Conservation (phyloP, 2,329 filamentous ascomycete genomes). For the Ascochyta viciae-villosae region DNA sequence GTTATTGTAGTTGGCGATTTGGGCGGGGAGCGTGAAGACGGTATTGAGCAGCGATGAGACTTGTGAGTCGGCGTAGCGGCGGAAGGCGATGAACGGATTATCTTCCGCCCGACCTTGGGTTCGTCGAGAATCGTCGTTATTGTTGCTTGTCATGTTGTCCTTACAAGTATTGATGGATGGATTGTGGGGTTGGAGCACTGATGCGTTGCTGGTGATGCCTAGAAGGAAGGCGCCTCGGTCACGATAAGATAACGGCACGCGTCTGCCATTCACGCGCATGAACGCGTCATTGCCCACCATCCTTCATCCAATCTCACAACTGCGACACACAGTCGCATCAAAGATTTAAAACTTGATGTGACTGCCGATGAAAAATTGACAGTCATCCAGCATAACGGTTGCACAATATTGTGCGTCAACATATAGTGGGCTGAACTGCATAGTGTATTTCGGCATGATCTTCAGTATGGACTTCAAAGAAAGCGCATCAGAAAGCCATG, state of each 20-base stretch:
- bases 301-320: neutral
- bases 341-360: neutral
- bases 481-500: neutral
- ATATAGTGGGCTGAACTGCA: neutral
- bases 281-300: conserved; percentile 1
- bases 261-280: neutral
- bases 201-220: conserved; percentile 15
- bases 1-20: conserved; percentile 41
- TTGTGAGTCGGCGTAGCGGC: conserved; percentile 66
- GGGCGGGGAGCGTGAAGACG: conserved; percentile 53
- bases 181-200: conserved; percentile 12
- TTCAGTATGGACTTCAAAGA: neutral
- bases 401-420: neutral
- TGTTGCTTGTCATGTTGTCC: conserved; percentile 34
- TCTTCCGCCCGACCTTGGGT: conserved; percentile 30
- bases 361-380: neutral
- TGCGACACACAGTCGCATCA: neutral
- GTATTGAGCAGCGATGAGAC: conserved; percentile 62
- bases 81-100: conserved; percentile 67
- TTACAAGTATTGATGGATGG: conserved; percentile 9
- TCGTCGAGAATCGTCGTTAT: conserved; percentile 27
- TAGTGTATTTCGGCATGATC: neutral
- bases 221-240: conserved; percentile 14
- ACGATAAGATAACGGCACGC: conserved; percentile 8
- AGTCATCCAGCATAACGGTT: neutral